Conservation (phyloP, 306 rosid species). For the Gastrolobium villosum region DNA sequence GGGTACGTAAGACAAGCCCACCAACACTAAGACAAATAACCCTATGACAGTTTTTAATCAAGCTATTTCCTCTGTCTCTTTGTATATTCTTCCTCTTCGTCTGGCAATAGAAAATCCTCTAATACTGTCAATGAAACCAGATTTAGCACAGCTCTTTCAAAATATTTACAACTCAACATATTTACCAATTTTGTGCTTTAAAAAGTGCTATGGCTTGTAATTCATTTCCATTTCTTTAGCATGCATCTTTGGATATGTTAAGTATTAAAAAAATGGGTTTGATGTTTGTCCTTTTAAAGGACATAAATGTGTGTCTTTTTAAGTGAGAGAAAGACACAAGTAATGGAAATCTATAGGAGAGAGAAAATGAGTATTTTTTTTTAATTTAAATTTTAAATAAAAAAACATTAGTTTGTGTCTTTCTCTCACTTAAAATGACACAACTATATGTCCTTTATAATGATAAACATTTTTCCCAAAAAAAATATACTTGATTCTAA, state of each 20-base stretch:
- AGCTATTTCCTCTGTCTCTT: not conserved
- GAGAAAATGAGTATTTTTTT: too few relatives aligned
- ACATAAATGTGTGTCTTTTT: too few relatives aligned
- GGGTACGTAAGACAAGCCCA: not conserved
- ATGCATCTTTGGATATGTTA: slow-evolving; percentile 22
- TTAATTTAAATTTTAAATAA: too few relatives aligned
- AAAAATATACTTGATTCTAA: slow-evolving; percentile 6
- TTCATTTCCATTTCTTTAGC: not conserved
- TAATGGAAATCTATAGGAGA: too few relatives aligned
- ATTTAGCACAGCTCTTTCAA: slow-evolving; percentile 15
- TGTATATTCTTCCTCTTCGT: not conserved
- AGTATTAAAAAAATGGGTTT: not conserved
- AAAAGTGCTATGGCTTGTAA: slow-evolving; percentile 1
- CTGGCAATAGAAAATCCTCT: not conserved
- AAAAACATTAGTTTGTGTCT: too few relatives aligned
- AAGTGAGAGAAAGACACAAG: too few relatives aligned
- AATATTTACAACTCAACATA: slow-evolving; percentile 8
- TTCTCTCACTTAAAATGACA: too few relatives aligned
- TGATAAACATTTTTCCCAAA: too few relatives aligned
- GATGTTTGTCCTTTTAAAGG: too few relatives aligned
- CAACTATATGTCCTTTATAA: too few relatives aligned
- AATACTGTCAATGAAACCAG: not conserved
- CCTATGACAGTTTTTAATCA: not conserved
- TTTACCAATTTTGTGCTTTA: slow-evolving; percentile 6
- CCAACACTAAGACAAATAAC: not conserved